Evolutionary conservation across 2,329 filamentous ascomycete genomes (phyloP).

Genomic region (Penicillium sp.): DNA sequence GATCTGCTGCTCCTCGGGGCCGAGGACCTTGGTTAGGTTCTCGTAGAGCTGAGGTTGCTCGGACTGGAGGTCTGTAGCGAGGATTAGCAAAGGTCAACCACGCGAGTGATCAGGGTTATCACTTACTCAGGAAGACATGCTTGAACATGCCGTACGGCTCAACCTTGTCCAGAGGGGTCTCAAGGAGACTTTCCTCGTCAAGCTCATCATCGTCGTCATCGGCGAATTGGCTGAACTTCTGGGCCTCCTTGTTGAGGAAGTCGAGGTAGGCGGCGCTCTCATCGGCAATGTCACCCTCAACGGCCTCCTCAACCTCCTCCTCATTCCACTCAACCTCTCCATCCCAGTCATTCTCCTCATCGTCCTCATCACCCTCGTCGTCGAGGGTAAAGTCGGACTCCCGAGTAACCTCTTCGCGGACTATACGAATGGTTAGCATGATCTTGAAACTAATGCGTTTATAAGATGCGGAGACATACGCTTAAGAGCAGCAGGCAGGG

Average conservation of each 20-base stretch:
- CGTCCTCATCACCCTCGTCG: conserved; percentile 73
- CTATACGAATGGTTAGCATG: conserved; percentile 47
- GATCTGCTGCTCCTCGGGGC: conserved; percentile 76
- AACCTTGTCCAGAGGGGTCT: conserved; percentile 91
- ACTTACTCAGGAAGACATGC: conserved; percentile 77
- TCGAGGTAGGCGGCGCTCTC: conserved; percentile 94
- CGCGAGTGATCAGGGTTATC: not conserved
- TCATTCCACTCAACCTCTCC: conserved; percentile 70
- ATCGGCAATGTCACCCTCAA: conserved; percentile 71
- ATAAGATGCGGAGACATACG: conserved; percentile 55
- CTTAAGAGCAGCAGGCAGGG: conserved; percentile 82
- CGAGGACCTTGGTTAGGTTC: conserved; percentile 75
- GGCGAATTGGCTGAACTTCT: conserved; percentile 74
- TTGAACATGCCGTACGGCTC: conserved; percentile 94
- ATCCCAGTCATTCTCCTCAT: conserved; percentile 82
- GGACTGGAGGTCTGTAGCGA: conserved; percentile 72
- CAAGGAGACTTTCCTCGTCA: conserved; percentile 88
- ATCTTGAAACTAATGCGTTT: not conserved
- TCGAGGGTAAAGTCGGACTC: conserved; percentile 80
- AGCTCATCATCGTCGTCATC: conserved; percentile 82
- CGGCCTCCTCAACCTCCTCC: conserved; percentile 63
- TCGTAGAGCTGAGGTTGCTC: conserved; percentile 88
- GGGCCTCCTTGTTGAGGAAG: conserved; percentile 91
- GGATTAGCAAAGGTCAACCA: conserved; percentile 35
- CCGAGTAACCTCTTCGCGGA: conserved; percentile 87